Conservation (phyloP, 805 yeast species). For the Candida wancherniae region DNA sequence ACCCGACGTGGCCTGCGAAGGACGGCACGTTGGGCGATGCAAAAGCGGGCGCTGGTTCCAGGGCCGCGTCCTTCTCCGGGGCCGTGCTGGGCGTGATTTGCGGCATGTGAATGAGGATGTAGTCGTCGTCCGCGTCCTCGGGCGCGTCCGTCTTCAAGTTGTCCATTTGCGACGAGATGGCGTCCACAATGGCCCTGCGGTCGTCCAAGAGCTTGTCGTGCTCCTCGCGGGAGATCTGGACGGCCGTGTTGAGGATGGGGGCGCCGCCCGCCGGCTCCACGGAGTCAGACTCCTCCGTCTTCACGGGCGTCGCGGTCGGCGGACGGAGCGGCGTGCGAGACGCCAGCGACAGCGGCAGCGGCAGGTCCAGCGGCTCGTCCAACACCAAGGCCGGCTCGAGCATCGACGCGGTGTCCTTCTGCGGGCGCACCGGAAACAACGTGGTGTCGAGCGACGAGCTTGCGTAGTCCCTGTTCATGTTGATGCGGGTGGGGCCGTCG, state of each 20-base stretch:
- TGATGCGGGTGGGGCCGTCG: constrained; percentile 44
- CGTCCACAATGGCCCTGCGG: constrained; percentile 26
- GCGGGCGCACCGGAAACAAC: constrained; percentile 69
- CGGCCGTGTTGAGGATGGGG: constrained; percentile 1
- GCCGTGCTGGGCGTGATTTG: constrained; percentile 27
- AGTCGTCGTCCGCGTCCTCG: constrained; percentile 17
- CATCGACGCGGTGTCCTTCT: constrained; percentile 36
- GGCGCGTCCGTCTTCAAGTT: constrained; percentile 14
- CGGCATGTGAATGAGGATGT: constrained; percentile 47
- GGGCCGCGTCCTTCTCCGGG: background rate
- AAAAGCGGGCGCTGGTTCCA: constrained; percentile 6
- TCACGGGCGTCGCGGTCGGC: constrained; percentile 19
- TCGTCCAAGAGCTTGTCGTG: constrained; percentile 27
- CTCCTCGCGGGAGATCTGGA: constrained; percentile 20
- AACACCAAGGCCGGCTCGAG: constrained; percentile 4
- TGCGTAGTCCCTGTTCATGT: constrained; percentile 59
- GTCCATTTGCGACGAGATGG: constrained; percentile 22
- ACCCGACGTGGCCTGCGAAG: constrained; percentile 61
- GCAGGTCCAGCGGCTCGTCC: too few relatives aligned
- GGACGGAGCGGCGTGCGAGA: constrained; percentile 8
- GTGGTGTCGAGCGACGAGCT: constrained; percentile 50
- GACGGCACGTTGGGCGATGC: constrained; percentile 9
- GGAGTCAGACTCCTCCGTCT: constrained; percentile 29
- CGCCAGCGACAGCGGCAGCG: constrained; percentile 18
- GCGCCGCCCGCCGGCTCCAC: constrained; percentile 24